phyloP scores from a whole-genome alignment of 139 green algal species.

The Closterium sp. region DNA sequence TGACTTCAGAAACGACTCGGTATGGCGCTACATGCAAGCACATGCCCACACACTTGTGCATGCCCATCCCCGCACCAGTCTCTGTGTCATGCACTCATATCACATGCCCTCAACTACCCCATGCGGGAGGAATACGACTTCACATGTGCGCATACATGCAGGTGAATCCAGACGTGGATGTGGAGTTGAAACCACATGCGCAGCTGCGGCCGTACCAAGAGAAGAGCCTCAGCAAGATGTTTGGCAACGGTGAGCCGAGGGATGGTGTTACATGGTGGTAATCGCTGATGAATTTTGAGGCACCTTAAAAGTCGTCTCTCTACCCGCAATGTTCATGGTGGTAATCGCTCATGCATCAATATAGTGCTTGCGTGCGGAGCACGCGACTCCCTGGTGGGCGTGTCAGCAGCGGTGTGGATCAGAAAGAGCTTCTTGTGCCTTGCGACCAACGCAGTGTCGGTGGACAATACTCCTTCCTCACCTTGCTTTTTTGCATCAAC shows the following conservation, averaged over 20 bases:
- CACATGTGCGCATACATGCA: slow-evolving; percentile 20
- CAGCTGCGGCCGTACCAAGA: slow-evolving; percentile 87
- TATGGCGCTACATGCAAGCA: neutral
- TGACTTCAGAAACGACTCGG: slow-evolving; percentile 87
- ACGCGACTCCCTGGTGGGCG: slow-evolving; percentile 85
- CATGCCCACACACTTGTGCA: no score
- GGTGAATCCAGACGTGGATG: slow-evolving; percentile 62
- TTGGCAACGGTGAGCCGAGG: slow-evolving; percentile 79
- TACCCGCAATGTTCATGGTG: no score
- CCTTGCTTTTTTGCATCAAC: neutral
- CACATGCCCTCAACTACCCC: slow-evolving; percentile 82
- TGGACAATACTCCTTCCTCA: no score
- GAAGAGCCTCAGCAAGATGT: slow-evolving; percentile 97
- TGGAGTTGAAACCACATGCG: slow-evolving; percentile 91
- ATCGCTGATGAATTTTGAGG: neutral
- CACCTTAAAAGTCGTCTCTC: neutral
- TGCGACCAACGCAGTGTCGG: slow-evolving; percentile 71
- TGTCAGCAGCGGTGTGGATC: slow-evolving; percentile 83
- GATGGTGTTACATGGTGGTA: neutral
- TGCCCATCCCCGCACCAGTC: no score
- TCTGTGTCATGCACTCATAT: no score
- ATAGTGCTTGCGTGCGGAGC: slow-evolving; percentile 93
- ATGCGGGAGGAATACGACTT: slow-evolving; percentile 99
- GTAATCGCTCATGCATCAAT: slow-evolving; percentile 82
- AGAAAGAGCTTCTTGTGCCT: slow-evolving; percentile 84